Conservation (phyloP, 371 early-diverging fungal genomes). For the Syncephalastrum sp. region DNA sequence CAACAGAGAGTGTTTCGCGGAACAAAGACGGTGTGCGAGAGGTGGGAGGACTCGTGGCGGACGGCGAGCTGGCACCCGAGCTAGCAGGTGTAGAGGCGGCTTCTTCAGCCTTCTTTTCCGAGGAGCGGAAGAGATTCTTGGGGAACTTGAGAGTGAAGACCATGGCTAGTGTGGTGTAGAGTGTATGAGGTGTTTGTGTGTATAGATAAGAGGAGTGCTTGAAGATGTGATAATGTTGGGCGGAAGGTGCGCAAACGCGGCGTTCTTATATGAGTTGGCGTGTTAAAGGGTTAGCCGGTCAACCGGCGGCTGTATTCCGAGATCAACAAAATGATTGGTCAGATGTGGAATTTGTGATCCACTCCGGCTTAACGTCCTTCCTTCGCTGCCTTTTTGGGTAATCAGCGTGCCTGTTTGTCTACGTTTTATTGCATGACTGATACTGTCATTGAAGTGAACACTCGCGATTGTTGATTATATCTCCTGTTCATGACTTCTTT, state of each 20-base stretch:
- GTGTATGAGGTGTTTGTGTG: background rate
- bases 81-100: constrained; percentile 5
- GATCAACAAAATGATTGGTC: background rate
- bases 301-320: constrained; percentile 5
- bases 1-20: constrained; percentile 3
- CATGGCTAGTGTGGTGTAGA: constrained; percentile 2
- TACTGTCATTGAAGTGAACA: background rate
- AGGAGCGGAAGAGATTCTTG: constrained; percentile 2
- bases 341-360: too few species aligned
- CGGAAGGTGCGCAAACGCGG: too few species aligned
- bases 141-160: constrained; percentile 8
- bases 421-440: background rate
- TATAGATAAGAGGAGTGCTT: too few species aligned
- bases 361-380: too few species aligned
- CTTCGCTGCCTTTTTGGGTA: too few species aligned
- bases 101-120: constrained; percentile 4
- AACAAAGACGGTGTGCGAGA: background rate
- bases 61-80: constrained; percentile 7
- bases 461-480: background rate
- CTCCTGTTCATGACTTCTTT: background rate
- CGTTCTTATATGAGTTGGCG: constrained; percentile 4
- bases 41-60: background rate
- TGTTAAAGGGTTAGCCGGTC: constrained; percentile 13
- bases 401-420: too few species aligned
- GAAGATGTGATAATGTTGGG: too few species aligned